Evolutionary conservation across 805 yeast species (phyloP).

Genomic region (Candida silvicultrix): DNA sequence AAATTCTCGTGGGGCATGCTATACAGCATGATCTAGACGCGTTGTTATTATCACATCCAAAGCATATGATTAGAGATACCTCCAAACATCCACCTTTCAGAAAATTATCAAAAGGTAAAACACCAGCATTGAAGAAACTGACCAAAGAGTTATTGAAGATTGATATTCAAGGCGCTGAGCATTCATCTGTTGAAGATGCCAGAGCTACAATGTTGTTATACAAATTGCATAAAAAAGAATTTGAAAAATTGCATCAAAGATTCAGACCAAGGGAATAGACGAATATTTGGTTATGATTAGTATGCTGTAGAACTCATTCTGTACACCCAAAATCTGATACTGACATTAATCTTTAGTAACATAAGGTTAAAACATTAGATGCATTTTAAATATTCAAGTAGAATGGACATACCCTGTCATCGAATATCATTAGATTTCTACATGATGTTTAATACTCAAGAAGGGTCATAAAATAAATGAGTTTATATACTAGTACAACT

Average conservation of each 20-base stretch:
- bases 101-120: conserved; percentile 54
- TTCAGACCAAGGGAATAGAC: background rate
- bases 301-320: too few relatives aligned
- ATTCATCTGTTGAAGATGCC: conserved; percentile 90
- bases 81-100: conserved; percentile 54
- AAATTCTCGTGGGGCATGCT: conserved; percentile 80
- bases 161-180: conserved; percentile 68
- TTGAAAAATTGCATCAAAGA: conserved; percentile 35
- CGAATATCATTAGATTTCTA: too few relatives aligned
- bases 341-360: too few relatives aligned
- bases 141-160: conserved; percentile 47
- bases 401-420: too few relatives aligned
- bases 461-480: background rate
- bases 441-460: too few relatives aligned
- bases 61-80: conserved; percentile 63
- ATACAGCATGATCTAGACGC: conserved; percentile 72
- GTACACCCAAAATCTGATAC: too few relatives aligned
- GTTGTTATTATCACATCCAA: conserved; percentile 63
- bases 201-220: conserved; percentile 81
- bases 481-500: background rate
- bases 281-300: too few relatives aligned
- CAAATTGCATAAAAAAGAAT: conserved; percentile 52
- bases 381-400: too few relatives aligned
- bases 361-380: too few relatives aligned
- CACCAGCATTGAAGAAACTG: conserved; percentile 68